Conservation (phyloP, 768 basidiomycete species). For the Guyanaporus albipodus region DNA sequence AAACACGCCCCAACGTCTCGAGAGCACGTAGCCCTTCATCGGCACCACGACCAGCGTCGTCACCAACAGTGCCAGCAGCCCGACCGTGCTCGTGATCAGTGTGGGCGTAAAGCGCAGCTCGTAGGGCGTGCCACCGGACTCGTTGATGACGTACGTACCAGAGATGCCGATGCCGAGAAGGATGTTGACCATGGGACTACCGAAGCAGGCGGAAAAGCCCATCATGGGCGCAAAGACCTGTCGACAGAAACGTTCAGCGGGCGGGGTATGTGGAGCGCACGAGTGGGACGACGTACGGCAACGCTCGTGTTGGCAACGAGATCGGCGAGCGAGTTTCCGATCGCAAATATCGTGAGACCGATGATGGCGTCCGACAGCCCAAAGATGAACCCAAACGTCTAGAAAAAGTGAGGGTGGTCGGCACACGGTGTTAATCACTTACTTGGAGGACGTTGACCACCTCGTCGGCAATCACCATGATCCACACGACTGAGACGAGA, state of each 20-base stretch:
- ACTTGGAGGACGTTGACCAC: slow-evolving; percentile 90
- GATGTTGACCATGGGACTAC: slow-evolving; percentile 90
- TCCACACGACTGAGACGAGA: slow-evolving; percentile 89
- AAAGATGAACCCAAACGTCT: slow-evolving; percentile 93
- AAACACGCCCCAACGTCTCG: slow-evolving; percentile 76
- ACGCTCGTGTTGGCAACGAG: slow-evolving; percentile 96
- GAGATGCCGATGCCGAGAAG: slow-evolving; percentile 89
- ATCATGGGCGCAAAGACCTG: slow-evolving; percentile 86
- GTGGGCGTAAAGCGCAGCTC: slow-evolving; percentile 77
- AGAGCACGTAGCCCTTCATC: slow-evolving; percentile 75
- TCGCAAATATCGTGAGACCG: slow-evolving; percentile 92
- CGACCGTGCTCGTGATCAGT: slow-evolving; percentile 77
- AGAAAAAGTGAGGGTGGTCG: neutral
- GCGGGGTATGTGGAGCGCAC: neutral
- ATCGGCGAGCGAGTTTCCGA: slow-evolving; percentile 95
- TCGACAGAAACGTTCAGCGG: neutral
- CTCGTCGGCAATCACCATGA: slow-evolving; percentile 97
- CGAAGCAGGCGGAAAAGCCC: slow-evolving; percentile 95
- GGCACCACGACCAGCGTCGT: slow-evolving; percentile 83
- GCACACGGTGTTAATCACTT: slow-evolving; percentile 8
- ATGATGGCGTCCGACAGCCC: slow-evolving; percentile 97
- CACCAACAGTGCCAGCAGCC: slow-evolving; percentile 72
- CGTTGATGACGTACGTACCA: slow-evolving; percentile 77
- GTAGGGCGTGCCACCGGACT: slow-evolving; percentile 54
- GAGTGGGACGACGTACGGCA: slow-evolving; percentile 54